Evolutionary conservation across 257 asterid species (phyloP), one percentile per base, ranked within the genome.

Genomic region (Primulina huaijiensis): DNA sequence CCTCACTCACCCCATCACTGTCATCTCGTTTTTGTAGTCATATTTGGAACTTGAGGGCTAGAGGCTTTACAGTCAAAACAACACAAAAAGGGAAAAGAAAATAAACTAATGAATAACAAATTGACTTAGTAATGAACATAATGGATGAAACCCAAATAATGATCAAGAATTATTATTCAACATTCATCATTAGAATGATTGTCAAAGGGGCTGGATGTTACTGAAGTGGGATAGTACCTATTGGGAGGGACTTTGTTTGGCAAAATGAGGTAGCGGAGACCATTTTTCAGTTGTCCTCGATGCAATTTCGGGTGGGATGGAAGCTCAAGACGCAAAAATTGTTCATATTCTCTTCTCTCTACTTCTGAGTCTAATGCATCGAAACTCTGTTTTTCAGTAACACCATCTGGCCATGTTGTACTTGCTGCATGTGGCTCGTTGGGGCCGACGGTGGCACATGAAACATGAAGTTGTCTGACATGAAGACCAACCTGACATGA

Each of bases 361-460:
- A 78, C 74, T 73, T 84, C 96, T 53, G 88, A 74, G 72, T 88
- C 99, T 55, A 73, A 77, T 30, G 76, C 67, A 68, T 91, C 95
- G 60, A 75, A 74, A 62, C 82, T 86, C 79, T 89, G 87, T 64
- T 81, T 91, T 80, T 91, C 99, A 21, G 84, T 61, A 76, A 88
- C 78, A 64, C 97, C 95, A 80, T 88, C 97, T 55, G 95, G 90
- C 96, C 95, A 94, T 43, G 96, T 62, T 67, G 95, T 94, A 76
- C 97, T 89, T 34, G 97, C 96, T 52, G 99, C 99, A 85, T 94
- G 99, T 69, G 99, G 98, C 86, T 94, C 99, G 77, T 94, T 97
- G 38, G 97, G 97, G 17, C 99, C 99, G 77, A 85, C 90, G 66
- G 96, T 77, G 78, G 99, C 97, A 75, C 53, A 78, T 67, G 90